Conservation (phyloP, 495 filamentous ascomycete genomes). For the Aspergillus coremiiformis region DNA sequence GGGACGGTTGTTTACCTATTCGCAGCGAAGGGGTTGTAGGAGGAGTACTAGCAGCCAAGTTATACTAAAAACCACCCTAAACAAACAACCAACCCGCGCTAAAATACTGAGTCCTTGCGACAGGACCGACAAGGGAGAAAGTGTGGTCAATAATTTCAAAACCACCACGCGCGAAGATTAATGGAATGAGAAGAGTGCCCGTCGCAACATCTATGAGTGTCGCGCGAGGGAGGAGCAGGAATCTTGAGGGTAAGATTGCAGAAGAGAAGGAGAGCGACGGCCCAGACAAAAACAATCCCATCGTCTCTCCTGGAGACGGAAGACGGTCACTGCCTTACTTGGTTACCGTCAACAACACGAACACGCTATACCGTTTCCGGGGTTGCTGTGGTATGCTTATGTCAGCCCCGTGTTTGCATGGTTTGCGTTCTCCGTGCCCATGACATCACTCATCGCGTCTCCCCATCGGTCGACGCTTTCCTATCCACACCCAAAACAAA, state of each 20-base stretch:
- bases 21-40: conserved; percentile 10
- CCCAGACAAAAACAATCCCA: conserved; percentile 17
- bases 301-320: not conserved
- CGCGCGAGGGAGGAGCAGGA: not conserved
- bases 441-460: conserved; percentile 31
- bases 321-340: conserved; percentile 16
- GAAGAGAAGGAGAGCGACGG: not conserved
- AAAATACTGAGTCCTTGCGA: conserved; percentile 5
- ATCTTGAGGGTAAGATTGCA: not conserved
- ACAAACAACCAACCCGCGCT: conserved; percentile 25
- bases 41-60: conserved; percentile 15
- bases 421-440: conserved; percentile 6
- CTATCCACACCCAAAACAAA: not conserved
- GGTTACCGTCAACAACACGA: conserved; percentile 19
- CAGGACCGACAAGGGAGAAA: conserved; percentile 2
- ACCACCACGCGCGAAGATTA: not conserved
- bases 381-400: conserved; percentile 11
- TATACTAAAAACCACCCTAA: conserved; percentile 22
- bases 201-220: not conserved
- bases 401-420: conserved; percentile 15
- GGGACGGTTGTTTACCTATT: conserved; percentile 28
- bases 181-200: not conserved
- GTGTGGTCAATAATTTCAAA: not conserved
- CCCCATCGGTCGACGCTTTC: conserved; percentile 3
- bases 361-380: conserved; percentile 14